Conservation (phyloP, 495 filamentous ascomycete species). For the Neurospora tetrasperma region DNA sequence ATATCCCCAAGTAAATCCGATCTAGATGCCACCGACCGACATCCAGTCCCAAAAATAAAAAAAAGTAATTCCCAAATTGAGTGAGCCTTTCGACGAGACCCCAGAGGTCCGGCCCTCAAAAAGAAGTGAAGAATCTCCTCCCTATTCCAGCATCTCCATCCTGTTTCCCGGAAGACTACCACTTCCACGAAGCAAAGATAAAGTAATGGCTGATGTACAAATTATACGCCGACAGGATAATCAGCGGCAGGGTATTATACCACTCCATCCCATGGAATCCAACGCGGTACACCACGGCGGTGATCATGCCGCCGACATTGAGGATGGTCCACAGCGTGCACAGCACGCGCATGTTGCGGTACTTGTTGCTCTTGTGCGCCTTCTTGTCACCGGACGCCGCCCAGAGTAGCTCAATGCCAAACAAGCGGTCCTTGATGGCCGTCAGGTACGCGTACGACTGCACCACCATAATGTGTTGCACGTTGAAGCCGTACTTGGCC, state of each 20-base stretch:
- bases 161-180: constrained; percentile 1
- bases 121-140: background rate
- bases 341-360: constrained; percentile 23
- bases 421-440: constrained; percentile 24
- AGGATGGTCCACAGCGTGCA: constrained; percentile 21
- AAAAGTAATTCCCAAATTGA: background rate
- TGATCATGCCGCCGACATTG: constrained; percentile 13
- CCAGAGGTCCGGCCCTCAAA: background rate
- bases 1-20: background rate
- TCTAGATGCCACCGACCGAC: background rate
- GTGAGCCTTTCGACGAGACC: background rate
- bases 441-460: constrained; percentile 26
- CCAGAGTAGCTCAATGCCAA: constrained; percentile 25
- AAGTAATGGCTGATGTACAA: constrained; percentile 23
- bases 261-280: constrained; percentile 10
- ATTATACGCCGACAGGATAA: constrained; percentile 22
- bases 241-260: constrained; percentile 22
- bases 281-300: constrained; percentile 17
- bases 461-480: constrained; percentile 27
- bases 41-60: background rate
- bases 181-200: constrained; percentile 19
- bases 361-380: constrained; percentile 25
- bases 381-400: constrained; percentile 26
- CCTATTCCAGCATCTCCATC: no score
- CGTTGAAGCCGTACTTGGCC: constrained; percentile 25